A percentile compares a stretch with the other conserved stretches of the same genome.
Conservation (phyloP, 306 rosid genomes). For the Rosa persica region DNA sequence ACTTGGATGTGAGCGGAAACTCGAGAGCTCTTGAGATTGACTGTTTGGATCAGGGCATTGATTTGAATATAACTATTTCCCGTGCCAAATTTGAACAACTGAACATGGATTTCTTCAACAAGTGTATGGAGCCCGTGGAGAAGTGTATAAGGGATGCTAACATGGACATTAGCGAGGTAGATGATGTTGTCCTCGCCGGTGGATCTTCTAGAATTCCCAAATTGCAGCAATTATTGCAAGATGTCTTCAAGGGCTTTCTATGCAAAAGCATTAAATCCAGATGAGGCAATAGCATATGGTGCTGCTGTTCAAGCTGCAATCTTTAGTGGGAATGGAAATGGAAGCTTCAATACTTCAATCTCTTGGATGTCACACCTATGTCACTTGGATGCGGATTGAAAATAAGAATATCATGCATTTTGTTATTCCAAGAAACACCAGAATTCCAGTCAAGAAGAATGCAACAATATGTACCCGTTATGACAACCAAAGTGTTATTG, state of each 20-base stretch:
- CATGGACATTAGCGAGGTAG: background rate
- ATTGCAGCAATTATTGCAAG: background rate
- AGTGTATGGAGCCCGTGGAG: background rate
- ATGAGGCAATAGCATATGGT: background rate
- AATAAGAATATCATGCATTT: background rate
- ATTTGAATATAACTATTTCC: background rate
- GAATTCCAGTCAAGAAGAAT: background rate
- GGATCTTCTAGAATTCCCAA: conserved; percentile 9
- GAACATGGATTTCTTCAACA: background rate
- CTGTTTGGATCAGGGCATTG: background rate
- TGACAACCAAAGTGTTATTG: background rate
- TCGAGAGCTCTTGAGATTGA: background rate
- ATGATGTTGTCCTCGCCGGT: background rate
- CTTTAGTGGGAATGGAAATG: background rate
- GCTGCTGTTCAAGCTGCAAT: background rate
- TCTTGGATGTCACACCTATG: conserved; percentile 6
- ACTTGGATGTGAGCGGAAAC: conserved; percentile 6
- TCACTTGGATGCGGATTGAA: background rate
- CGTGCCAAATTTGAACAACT: background rate
- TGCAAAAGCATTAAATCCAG: conserved; percentile 1
- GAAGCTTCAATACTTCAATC: background rate
- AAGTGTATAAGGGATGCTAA: background rate
- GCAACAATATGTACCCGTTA: accelerated
- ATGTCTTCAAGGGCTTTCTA: conserved; percentile 2
- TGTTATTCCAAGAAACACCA: background rate